Evolutionary conservation across 768 basidiomycete species (phyloP), one percentile per base, ranked within the genome.

Genomic region (Cytidiella melzeri): DNA sequence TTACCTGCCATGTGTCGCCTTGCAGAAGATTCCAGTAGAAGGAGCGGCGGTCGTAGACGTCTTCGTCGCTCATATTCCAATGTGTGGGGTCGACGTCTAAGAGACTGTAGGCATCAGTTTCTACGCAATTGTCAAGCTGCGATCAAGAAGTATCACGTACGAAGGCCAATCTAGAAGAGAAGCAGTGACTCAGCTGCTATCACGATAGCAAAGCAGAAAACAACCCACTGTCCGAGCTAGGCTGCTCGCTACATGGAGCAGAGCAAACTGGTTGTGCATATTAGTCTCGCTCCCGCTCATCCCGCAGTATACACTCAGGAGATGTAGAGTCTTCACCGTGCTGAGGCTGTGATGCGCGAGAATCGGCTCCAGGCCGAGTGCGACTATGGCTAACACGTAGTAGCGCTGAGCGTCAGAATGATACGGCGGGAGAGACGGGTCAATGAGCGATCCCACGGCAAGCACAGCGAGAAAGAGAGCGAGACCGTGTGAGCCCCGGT

Each of bases 261-360:
- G 28, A 12, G 54, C 83, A 52, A 78, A 83, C 1, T 81, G 79
- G 59, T 86, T 81, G 45, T 71, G 73, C 52, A 67, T 68, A 11
- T 62, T 57, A 36, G 78, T 58, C 60, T 81, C 83, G 51, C 73
- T 76, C 27, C 80, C 81, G 57, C 76, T 82, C 81, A 85, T 79
- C 11, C 76, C 78, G 52, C 81, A 81, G 60, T 81, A 86, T 6
- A 82, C 73, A 57, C 83, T 81, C 67, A 82, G 69, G 51, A 86
- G 61, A 62, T 83, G 80, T n/a, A 85, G 61, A 2, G 76, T 64
- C 63, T 87, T 84, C 21, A 87, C 78, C 25, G 85, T 85, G 18
- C 78, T 76, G 40, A 83, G 63, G 0, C 78, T 78, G 3, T 84
- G 83, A 53, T 80, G 79, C 65, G 84, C 83, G 43, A 86, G 62